Conservation (phyloP, 2,329 filamentous ascomycete genomes). For the Rhynchosporium agropyri region DNA sequence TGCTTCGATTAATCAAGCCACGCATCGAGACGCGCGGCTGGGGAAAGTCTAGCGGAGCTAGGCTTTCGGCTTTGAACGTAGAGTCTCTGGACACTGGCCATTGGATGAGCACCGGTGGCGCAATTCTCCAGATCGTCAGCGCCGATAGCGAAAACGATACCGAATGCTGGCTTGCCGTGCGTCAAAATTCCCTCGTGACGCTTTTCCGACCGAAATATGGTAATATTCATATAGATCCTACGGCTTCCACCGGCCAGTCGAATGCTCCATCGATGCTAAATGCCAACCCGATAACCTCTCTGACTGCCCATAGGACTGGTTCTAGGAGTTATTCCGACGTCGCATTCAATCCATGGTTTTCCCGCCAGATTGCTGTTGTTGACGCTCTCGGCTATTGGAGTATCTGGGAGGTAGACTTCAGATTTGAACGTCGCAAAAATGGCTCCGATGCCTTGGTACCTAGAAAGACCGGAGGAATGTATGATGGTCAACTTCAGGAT, state of each 20-base stretch:
- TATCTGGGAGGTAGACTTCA: slow-evolving; percentile 57
- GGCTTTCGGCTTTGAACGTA: slow-evolving; percentile 31
- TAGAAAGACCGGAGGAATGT: slow-evolving; percentile 35
- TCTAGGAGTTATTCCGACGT: slow-evolving; percentile 62
- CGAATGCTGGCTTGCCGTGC: slow-evolving; percentile 50
- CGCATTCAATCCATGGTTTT: slow-evolving; percentile 63
- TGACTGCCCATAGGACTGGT: slow-evolving; percentile 57
- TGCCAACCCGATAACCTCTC: slow-evolving; percentile 55
- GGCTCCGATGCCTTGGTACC: slow-evolving; percentile 23
- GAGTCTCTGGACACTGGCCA: slow-evolving; percentile 35
- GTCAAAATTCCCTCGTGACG: slow-evolving; percentile 46
- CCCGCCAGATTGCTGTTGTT: slow-evolving; percentile 65
- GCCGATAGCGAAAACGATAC: slow-evolving; percentile 44
- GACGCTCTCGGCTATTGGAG: slow-evolving; percentile 69
- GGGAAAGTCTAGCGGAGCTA: slow-evolving; percentile 33
- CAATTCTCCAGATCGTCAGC: slow-evolving; percentile 53
- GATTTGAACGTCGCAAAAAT: slow-evolving; percentile 20
- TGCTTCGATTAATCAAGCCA: slow-evolving; percentile 39
- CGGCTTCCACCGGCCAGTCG: slow-evolving; percentile 16
- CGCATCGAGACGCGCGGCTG: slow-evolving; percentile 36
- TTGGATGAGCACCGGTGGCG: slow-evolving; percentile 43
- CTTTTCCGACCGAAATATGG: slow-evolving; percentile 46
- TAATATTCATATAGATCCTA: slow-evolving; percentile 20
- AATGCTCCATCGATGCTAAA: slow-evolving; percentile 54
- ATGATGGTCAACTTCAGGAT: slow-evolving; percentile 30